phyloP scores from a whole-genome alignment of 2,329 filamentous ascomycete genomes.

The Fusarium guadeloupense region DNA sequence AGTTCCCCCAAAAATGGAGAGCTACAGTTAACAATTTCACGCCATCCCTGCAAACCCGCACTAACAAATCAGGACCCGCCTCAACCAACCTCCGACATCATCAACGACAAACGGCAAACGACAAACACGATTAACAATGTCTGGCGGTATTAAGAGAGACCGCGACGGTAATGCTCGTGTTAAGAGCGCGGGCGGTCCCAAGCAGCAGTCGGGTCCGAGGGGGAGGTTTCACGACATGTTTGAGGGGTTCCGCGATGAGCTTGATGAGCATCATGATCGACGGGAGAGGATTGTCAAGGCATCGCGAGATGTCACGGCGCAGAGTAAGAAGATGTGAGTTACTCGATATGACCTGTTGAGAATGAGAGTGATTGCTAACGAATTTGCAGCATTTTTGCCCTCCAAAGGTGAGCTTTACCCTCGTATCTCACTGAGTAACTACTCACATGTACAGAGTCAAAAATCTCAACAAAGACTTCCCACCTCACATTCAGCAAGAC shows the following conservation, averaged over 20 bases:
- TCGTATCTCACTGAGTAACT: background rate
- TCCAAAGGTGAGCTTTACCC: constrained; percentile 50
- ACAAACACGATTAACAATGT: constrained; percentile 9
- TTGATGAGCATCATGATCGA: constrained; percentile 94
- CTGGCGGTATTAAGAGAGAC: constrained; percentile 26
- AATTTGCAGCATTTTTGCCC: constrained; percentile 48
- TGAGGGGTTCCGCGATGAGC: constrained; percentile 81
- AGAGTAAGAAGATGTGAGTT: constrained; percentile 94
- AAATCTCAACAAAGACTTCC: constrained; percentile 68
- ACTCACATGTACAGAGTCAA: constrained; percentile 65
- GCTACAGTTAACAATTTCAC: constrained; percentile 34
- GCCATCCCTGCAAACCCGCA: constrained; percentile 35
- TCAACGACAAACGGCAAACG: constrained; percentile 12
- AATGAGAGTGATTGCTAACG: constrained; percentile 2
- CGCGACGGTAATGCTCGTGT: constrained; percentile 59
- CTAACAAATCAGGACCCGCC: constrained; percentile 33
- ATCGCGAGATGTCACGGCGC: constrained; percentile 89
- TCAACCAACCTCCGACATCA: constrained; percentile 36
- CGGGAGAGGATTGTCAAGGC: constrained; percentile 90
- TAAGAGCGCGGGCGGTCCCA: constrained; percentile 46
- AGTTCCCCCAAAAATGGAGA: constrained; percentile 28
- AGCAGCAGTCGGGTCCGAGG: constrained; percentile 47
- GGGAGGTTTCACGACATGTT: constrained; percentile 77
- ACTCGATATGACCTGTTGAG: fast-evolving
- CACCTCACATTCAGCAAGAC: constrained; percentile 74